phyloP scores from a whole-genome alignment of 345 rosid species.

The Ceriops tagal region DNA sequence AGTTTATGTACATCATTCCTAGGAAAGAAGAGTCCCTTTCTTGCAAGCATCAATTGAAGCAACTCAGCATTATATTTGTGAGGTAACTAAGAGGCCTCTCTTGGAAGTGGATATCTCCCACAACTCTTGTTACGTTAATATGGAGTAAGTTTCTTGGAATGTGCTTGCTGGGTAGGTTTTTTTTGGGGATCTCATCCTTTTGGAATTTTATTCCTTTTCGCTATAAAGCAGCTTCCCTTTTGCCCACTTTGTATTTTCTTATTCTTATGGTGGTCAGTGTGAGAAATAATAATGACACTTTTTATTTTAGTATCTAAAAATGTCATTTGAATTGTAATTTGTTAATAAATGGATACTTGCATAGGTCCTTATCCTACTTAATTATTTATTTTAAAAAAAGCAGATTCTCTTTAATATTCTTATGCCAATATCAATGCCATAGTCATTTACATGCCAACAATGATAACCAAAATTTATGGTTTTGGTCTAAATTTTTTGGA shows the following conservation, averaged over 20 bases:
- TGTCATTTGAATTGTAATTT: neutral
- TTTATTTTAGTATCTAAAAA: neutral
- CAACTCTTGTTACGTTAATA: neutral
- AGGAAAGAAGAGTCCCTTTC: neutral
- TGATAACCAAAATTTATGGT: neutral
- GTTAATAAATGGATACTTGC: neutral
- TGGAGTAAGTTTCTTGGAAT: neutral
- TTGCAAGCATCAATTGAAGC: neutral
- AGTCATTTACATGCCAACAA: too few species aligned
- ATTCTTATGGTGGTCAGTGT: too few species aligned
- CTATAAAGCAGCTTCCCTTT: slow-evolving; percentile 16
- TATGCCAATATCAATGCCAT: neutral
- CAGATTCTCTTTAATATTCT: slow-evolving; percentile 1
- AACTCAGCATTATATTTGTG: neutral
- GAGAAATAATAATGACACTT: too few species aligned
- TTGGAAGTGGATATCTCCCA: neutral
- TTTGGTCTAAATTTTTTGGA: neutral
- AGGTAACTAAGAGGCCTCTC: neutral
- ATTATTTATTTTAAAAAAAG: neutral
- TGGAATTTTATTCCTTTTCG: neutral
- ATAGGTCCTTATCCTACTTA: slow-evolving; percentile 13
- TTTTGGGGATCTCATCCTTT: slow-evolving; percentile 1
- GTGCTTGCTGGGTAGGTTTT: neutral
- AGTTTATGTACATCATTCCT: neutral
- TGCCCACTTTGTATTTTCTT: neutral